Evolutionary conservation across 2,329 filamentous ascomycete genomes (phyloP).

Genomic region (Cladosporium sp.): DNA sequence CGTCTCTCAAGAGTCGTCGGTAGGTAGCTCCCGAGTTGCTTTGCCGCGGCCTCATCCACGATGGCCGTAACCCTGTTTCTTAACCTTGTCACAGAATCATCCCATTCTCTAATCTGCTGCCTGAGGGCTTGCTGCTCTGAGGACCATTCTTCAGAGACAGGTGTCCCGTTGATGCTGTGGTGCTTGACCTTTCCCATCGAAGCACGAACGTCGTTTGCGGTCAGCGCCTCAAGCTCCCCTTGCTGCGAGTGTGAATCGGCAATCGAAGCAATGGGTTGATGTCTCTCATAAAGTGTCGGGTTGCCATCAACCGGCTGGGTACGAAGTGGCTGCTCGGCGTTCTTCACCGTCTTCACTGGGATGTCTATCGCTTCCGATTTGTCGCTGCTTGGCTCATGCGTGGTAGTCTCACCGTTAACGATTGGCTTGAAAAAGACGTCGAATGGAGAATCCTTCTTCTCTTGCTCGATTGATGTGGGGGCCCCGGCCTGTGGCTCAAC

Average conservation of each 20-base stretch:
- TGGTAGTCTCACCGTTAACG: neutral
- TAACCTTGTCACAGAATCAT: conserved; percentile 2
- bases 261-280: no score
- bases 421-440: neutral
- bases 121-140: conserved; percentile 7
- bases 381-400: neutral
- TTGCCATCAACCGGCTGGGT: neutral
- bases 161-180: neutral
- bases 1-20: neutral
- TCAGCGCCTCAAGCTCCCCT: conserved; percentile 36
- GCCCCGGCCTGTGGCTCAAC: conserved; percentile 4
- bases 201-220: conserved; percentile 37
- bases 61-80: conserved; percentile 2
- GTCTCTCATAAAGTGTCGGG: no score
- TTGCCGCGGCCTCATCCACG: conserved; percentile 1
- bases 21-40: neutral
- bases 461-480: neutral
- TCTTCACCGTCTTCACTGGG: neutral
- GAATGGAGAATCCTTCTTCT: neutral
- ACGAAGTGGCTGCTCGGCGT: neutral
- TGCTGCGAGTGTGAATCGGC: neutral
- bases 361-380: neutral
- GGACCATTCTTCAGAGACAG: neutral
- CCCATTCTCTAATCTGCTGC: conserved; percentile 9
- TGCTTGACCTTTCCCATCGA: conserved; percentile 32